Percentiles rank a stretch among this genome's conserved stretches.
Evolutionary conservation across 768 basidiomycete species (phyloP).

Genomic region (Amanita subjunquillea): DNA sequence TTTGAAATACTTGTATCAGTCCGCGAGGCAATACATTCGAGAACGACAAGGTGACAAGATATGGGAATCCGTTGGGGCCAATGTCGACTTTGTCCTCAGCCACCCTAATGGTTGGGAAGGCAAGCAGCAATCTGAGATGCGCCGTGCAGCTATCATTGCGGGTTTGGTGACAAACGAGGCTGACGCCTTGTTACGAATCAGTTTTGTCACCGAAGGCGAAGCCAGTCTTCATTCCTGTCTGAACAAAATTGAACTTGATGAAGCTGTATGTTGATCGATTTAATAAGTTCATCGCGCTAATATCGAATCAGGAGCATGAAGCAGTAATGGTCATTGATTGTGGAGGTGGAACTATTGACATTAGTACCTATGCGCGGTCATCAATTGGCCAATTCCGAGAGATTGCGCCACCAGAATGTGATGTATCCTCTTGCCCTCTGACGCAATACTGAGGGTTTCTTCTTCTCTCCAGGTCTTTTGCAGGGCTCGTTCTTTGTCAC

Average conservation of each 20-base stretch:
- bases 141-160: constrained; percentile 32
- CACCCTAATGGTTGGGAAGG: constrained; percentile 52
- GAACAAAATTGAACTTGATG: constrained; percentile 10
- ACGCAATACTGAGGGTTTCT: constrained; percentile 2
- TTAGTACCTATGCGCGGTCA: not conserved
- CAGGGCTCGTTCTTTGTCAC: constrained; percentile 5
- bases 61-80: constrained; percentile 27
- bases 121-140: constrained; percentile 37
- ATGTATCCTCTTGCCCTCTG: constrained; percentile 11
- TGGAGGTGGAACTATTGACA: not conserved
- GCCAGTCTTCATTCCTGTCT: constrained; percentile 41
- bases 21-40: constrained; percentile 30
- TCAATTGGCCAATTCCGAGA: not conserved
- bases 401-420: not conserved
- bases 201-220: constrained; percentile 45
- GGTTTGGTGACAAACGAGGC: constrained; percentile 28
- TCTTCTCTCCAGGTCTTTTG: constrained; percentile 10
- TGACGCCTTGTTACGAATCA: constrained; percentile 25
- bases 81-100: constrained; percentile 31
- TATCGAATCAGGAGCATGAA: not conserved
- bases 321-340: not conserved
- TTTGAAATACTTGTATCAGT: constrained; percentile 28
- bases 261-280: constrained; percentile 10
- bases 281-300: not conserved
- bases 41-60: constrained; percentile 29